Base-by-base conservation (phyloP, 2,329 filamentous ascomycete genomes). In the Ambrosiella cleistominuta region DNA sequence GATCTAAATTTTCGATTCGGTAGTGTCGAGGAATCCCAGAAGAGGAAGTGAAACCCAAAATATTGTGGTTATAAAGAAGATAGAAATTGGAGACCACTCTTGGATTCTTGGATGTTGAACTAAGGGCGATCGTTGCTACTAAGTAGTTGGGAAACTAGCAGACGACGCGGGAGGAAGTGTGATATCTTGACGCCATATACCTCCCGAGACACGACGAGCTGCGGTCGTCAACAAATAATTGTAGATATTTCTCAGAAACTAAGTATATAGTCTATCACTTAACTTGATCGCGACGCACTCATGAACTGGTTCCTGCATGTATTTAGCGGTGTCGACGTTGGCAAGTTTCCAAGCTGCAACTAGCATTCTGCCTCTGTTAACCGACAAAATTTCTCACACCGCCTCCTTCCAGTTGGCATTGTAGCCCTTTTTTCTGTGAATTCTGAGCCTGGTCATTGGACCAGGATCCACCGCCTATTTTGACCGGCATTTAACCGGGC, bases 321-420 rank as follows among this genome's bases (percentile, higher is more conserved):
- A 51, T 51, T 36, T 51, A n/a, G 45, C 47, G 17, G 47, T 51
- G 47, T 51, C 35, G 47, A 36, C 9, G 47, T 51, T 27, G 17
- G 27, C 12, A 7, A 15, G 7, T 17, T 51, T 3, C 8, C 8
- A 19, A 13, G 15, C 35, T 11, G 17, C 52, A 44, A 19, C 52
- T 54, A 17, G 36, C 52, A 70, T 71, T 71, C 69, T 71, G 69
- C 69, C 69, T 65, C 63, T 63, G 56, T 63, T 70, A 66, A 70
- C 69, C 69, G 69, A 70, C 62, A 69, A 70, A 71, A 69, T 69
- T 69, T 70, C 65, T 69, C 65, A 68, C 68, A 70, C 68, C 68
- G 68, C 68, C 67, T 68, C 63, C 65, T 42, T 54, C 42, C 60
- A 4, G 40, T 37, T 54, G 13, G 40, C 36, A 15, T 7, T 13